These are phyloP conservation scores for Saccharomycopsis selenospora DNA, from an alignment of 805 yeast genomes.

Conservation along the genomic window DNA sequence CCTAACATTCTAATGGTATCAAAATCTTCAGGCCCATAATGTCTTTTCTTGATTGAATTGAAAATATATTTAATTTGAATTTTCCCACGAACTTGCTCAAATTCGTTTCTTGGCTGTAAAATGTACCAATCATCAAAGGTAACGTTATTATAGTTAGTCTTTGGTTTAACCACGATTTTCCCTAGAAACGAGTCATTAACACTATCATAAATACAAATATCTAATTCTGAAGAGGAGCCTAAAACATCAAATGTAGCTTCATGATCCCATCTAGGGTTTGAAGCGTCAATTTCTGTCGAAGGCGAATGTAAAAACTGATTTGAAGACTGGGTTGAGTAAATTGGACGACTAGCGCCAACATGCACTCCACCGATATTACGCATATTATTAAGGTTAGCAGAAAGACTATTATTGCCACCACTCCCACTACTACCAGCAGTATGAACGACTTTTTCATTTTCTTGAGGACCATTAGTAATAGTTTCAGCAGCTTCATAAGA, in stretches of 20 bases:
- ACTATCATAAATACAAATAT: conserved; percentile 86
- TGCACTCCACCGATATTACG: conserved; percentile 20
- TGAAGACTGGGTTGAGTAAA: conserved; percentile 39
- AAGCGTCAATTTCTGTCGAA: conserved; percentile 27
- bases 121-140: conserved; percentile 50
- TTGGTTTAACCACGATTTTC: conserved; percentile 67
- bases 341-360: conserved; percentile 30
- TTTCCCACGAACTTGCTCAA: conserved; percentile 70
- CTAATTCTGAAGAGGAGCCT: conserved; percentile 75
- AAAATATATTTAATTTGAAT: conserved; percentile 71
- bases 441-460: conserved; percentile 25
- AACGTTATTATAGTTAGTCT: conserved; percentile 26
- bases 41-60: conserved; percentile 59
- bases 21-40: conserved; percentile 90
- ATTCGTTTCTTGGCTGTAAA: conserved; percentile 71
- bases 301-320: conserved; percentile 28
- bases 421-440: conserved; percentile 3
- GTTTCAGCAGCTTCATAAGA: conserved; percentile 88
- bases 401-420: conserved; percentile 32
- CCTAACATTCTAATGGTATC: conserved; percentile 87
- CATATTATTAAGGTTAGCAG: conserved; percentile 17
- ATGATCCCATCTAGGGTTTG: conserved; percentile 86
- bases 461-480: conserved; percentile 72
- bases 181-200: conserved; percentile 83
- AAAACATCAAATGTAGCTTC: conserved; percentile 89